Evolutionary conservation across 139 green algal species (phyloP).

Genomic region (Spirogloea muscicola): DNA sequence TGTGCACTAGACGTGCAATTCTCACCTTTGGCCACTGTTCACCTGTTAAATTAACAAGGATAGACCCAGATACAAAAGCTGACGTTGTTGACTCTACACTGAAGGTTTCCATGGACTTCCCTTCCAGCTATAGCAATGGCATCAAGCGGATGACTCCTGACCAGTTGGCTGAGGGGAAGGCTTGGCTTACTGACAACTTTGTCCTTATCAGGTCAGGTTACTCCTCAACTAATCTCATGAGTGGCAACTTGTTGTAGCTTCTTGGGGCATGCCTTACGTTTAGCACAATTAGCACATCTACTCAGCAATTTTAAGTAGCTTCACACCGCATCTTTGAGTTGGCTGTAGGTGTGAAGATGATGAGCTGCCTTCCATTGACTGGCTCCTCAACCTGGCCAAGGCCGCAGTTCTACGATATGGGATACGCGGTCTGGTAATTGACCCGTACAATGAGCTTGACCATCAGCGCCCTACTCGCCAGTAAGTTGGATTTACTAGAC

Average conservation of each 20-base stretch:
- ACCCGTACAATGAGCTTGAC: conserved; percentile 98
- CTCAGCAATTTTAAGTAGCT: neutral
- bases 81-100: neutral
- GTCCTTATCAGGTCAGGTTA: conserved; percentile 65
- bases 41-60: neutral
- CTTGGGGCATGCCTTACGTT: neutral
- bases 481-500: too few species aligned
- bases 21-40: neutral
- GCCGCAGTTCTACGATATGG: conserved; percentile 68
- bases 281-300: neutral
- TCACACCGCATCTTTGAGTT: neutral
- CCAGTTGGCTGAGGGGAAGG: conserved; percentile 63
- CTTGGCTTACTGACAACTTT: conserved; percentile 80
- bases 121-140: neutral
- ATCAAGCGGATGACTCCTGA: conserved; percentile 51
- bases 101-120: neutral
- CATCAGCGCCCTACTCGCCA: conserved; percentile 55
- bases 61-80: neutral
- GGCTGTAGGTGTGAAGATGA: conserved; percentile 69
- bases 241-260: neutral
- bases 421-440: conserved; percentile 92
- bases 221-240: conserved; percentile 52
- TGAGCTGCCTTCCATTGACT: conserved; percentile 81
- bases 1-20: neutral
- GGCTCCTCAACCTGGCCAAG: conserved; percentile 77